phyloP scores from a whole-genome alignment of 352 stramenopile species.

The Globisporangium radiosum region DNA sequence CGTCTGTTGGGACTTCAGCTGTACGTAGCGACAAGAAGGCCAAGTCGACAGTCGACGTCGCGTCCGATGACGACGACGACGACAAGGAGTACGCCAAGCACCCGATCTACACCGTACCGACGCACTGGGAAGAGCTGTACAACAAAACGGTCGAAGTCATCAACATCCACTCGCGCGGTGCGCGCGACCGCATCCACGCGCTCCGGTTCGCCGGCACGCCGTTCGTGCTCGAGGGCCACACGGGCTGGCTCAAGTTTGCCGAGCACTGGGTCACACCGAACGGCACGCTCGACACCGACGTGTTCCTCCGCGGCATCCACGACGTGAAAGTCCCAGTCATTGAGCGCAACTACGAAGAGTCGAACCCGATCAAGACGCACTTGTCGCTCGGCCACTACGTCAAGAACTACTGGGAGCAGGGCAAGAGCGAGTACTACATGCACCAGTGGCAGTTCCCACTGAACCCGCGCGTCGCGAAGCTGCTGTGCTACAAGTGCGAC shows the following conservation, averaged over 20 bases:
- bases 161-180: conserved; percentile 44
- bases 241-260: conserved; percentile 58
- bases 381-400: conserved; percentile 67
- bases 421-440: conserved; percentile 85
- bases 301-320: conserved; percentile 62
- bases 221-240: conserved; percentile 64
- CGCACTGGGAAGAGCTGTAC: conserved; percentile 66
- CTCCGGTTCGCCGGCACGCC: conserved; percentile 62
- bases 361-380: conserved; percentile 72
- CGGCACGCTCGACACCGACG: conserved; percentile 43
- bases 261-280: conserved; percentile 57
- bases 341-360: conserved; percentile 73
- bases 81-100: conserved; percentile 29
- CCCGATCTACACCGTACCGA: conserved; percentile 58
- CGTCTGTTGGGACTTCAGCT: too few relatives aligned
- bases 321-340: conserved; percentile 76
- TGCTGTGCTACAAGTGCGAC: conserved; percentile 81
- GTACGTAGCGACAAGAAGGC: background rate
- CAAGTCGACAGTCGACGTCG: background rate
- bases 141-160: conserved; percentile 58
- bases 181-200: conserved; percentile 50
- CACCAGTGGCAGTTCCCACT: conserved; percentile 95
- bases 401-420: conserved; percentile 76
- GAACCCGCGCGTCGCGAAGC: conserved; percentile 55
- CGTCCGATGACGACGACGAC: conserved; percentile 12